These are phyloP conservation scores for Globisporangium barbulae DNA, from an alignment of 352 stramenopile genomes.

Conservation along the genomic window DNA sequence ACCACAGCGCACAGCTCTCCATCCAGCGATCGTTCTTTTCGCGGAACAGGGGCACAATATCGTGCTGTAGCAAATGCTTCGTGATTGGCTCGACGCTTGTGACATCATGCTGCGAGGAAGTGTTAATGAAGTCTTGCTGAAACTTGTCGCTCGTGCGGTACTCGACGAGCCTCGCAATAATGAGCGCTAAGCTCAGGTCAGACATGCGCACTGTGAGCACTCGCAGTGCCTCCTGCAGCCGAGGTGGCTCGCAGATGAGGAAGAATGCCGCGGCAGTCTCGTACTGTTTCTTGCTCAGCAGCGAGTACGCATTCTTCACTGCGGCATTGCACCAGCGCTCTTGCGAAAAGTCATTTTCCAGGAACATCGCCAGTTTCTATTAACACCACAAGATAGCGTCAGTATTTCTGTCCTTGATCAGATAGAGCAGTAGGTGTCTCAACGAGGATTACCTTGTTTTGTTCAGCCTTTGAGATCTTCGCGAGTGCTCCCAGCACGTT, in stretches of 20 bases:
- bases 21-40: conserved; percentile 62
- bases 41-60: conserved; percentile 67
- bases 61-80: conserved; percentile 56
- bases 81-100: conserved; percentile 49
- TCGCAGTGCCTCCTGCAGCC: conserved; percentile 90
- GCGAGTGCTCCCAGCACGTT: conserved; percentile 72
- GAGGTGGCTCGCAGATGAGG: conserved; percentile 89
- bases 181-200: conserved; percentile 88
- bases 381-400: not conserved
- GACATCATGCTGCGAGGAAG: conserved; percentile 44
- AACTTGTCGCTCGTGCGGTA: conserved; percentile 49
- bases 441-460: conserved; percentile 52
- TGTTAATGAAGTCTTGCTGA: conserved; percentile 51
- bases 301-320: conserved; percentile 94
- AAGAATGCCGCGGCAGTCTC: conserved; percentile 90
- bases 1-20: conserved; percentile 79
- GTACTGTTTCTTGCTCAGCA: conserved; percentile 93
- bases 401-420: not conserved
- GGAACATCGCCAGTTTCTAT: conserved; percentile 69
- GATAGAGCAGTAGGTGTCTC: not conserved
- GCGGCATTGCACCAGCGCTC: conserved; percentile 84
- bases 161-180: conserved; percentile 88
- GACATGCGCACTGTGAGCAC: conserved; percentile 84
- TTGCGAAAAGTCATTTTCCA: conserved; percentile 80
- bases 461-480: conserved; percentile 68